A percentile compares a stretch with the other conserved stretches of the same genome.
Evolutionary conservation across 1,139 yeast species (phyloP).

Genomic region (Meyerozyma guilliermondii): DNA sequence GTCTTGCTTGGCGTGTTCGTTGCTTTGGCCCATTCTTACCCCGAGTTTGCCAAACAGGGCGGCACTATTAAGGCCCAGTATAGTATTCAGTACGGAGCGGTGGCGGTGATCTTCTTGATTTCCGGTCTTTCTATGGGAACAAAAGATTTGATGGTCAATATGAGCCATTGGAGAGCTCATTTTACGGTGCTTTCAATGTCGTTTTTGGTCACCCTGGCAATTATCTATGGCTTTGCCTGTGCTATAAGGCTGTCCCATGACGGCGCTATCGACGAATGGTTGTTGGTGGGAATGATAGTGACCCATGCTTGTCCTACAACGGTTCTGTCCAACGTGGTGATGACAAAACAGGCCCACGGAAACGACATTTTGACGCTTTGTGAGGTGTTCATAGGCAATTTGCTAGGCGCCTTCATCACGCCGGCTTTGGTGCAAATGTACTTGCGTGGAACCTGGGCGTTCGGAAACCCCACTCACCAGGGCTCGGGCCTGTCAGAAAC

Average conservation of each 20-base stretch:
- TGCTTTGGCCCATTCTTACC: conserved; percentile 72
- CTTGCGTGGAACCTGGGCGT: conserved; percentile 55
- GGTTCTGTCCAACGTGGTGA: conserved; percentile 83
- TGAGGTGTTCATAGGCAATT: conserved; percentile 80
- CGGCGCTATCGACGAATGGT: conserved; percentile 59
- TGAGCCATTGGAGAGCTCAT: conserved; percentile 80
- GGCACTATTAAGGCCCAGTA: conserved; percentile 74
- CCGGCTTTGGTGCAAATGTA: conserved; percentile 81
- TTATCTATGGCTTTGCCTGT: conserved; percentile 67
- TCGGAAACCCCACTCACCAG: conserved; percentile 74
- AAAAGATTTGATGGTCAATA: conserved; percentile 50
- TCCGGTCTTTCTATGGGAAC: conserved; percentile 78
- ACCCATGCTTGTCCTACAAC: conserved; percentile 90
- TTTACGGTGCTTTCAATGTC: conserved; percentile 61
- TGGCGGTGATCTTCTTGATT: conserved; percentile 75
- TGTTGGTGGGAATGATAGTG: conserved; percentile 72
- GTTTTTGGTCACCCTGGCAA: conserved; percentile 69
- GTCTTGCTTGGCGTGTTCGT: conserved; percentile 65
- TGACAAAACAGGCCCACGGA: conserved; percentile 84
- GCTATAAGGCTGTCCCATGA: conserved; percentile 62
- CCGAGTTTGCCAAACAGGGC: conserved; percentile 77
- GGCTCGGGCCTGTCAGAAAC: conserved; percentile 36
- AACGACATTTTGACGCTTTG: conserved; percentile 73
- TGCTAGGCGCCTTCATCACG: conserved; percentile 80
- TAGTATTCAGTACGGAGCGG: conserved; percentile 79